phyloP scores from a whole-genome alignment of 75 land plant species.

The Cunninghamia lanceolata region DNA sequence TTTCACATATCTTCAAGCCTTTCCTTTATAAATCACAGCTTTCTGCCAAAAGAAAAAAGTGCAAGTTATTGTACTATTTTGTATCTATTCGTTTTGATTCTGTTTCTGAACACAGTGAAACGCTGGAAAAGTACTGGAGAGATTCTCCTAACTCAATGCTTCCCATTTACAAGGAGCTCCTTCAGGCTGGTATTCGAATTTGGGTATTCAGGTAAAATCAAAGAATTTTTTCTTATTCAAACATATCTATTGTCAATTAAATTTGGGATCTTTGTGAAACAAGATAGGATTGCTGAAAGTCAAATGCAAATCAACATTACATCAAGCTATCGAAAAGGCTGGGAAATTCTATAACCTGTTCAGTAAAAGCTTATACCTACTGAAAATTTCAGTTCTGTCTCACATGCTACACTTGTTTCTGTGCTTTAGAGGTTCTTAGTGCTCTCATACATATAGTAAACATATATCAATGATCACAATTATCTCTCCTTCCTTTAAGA shows the following conservation, averaged over 20 bases:
- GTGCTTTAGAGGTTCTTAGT: background rate
- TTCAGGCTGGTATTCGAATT: conserved; percentile 72
- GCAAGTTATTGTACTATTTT: background rate
- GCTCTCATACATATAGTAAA: background rate
- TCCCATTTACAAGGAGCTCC: conserved; percentile 83
- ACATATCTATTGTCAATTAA: background rate
- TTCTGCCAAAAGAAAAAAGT: background rate
- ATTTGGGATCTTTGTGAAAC: background rate
- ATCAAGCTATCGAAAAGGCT: background rate
- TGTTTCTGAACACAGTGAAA: conserved; percentile 39
- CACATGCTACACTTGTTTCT: background rate
- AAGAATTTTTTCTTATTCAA: background rate
- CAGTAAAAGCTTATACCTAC: background rate
- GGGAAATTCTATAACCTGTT: background rate
- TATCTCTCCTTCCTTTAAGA: too few species aligned
- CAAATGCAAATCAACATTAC: background rate
- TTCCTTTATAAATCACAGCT: background rate
- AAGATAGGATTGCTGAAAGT: background rate
- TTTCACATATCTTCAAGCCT: background rate
- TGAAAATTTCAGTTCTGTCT: background rate
- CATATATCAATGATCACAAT: background rate
- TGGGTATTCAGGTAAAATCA: conserved; percentile 81
- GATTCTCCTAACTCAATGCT: conserved; percentile 79
- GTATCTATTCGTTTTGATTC: background rate
- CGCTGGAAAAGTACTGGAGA: conserved; percentile 57